Percentiles rank a stretch among this genome's conserved stretches.
phyloP scores from a whole-genome alignment of 768 basidiomycete genomes.

The Psilocybe tampanensis region DNA sequence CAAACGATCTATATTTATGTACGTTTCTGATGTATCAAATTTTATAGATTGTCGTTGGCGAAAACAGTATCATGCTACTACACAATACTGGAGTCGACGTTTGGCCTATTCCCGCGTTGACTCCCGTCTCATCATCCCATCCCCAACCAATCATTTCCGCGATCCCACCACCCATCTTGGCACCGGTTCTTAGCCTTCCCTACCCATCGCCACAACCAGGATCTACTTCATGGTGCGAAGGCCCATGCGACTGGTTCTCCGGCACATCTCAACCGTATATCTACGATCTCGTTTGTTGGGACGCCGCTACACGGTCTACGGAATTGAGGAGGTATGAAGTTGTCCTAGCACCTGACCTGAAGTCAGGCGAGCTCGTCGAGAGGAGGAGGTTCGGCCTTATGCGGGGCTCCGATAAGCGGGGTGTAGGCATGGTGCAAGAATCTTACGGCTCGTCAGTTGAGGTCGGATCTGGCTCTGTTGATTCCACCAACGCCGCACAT shows the following conservation, averaged over 20 bases:
- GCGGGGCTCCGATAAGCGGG: neutral
- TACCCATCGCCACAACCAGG: neutral
- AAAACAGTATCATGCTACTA: conserved; percentile 9
- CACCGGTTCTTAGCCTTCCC: neutral
- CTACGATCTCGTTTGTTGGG: neutral
- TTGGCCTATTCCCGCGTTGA: conserved; percentile 13
- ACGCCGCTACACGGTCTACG: neutral
- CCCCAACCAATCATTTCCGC: neutral
- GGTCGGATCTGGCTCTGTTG: neutral
- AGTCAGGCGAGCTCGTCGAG: conserved; percentile 1
- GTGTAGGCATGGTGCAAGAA: neutral
- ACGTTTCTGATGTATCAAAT: neutral
- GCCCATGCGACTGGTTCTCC: conserved; percentile 21
- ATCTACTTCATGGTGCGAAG: conserved; percentile 4
- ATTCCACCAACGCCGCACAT: neutral
- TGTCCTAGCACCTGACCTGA: neutral
- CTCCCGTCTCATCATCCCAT: neutral
- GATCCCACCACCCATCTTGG: neutral
- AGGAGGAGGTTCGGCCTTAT: neutral
- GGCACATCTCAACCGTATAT: conserved; percentile 8
- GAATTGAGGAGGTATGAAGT: conserved; percentile 4
- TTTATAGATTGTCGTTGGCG: conserved; percentile 10
- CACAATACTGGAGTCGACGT: conserved; percentile 3
- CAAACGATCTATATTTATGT: neutral
- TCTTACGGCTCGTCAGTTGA: neutral